Base-by-base conservation (phyloP, 805 yeast genomes). In the Millerozyma miso region DNA sequence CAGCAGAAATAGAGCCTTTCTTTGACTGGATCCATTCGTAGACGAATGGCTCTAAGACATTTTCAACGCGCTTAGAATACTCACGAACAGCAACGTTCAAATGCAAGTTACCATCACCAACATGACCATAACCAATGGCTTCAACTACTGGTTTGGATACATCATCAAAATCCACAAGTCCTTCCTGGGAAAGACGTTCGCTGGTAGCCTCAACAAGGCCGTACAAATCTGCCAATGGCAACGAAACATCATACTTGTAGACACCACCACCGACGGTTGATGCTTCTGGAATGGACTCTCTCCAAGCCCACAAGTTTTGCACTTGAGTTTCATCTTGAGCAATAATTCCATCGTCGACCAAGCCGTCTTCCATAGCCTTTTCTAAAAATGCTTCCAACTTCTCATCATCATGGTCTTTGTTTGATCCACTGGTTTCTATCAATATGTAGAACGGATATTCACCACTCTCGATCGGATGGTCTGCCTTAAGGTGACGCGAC, bases 91-190 rank as follows among this genome's bases (percentile, higher is more conserved):
- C 84, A 40, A 93, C 95, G 59, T 93, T 93, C 59, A 93, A 77
- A 63, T 93, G 99, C 56, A 93, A 71, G 66, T 93, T 93, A 41
- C 99, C 98, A 60, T 93, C 99, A 43, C 99, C 99, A 55, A 93
- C 78, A 59, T 93, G 99, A n/a, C 99, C 99, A 57, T 91, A 93
- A 0, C 99, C 99, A 51, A 91, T 82, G 8, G 95, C 95, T 47
- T 80, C 84, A 41, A 88, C 83, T 2, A 87, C 97, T 2, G 97
- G 96, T 60, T 74, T 76, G 3, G 75, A 71, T 34, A 77, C 84
- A 29, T 81, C 79, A 37, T 75, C 79, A 35, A 65, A 40, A 41
- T 85, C 87, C 17, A 82, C 66, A 42, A 91, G 65, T 2, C 76
- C 81, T 23, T 76, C 73, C 29, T 73, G 79, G 1, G 46, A 55